Conservation (phyloP, 495 filamentous ascomycete genomes). For the Podospora tetraspora region DNA sequence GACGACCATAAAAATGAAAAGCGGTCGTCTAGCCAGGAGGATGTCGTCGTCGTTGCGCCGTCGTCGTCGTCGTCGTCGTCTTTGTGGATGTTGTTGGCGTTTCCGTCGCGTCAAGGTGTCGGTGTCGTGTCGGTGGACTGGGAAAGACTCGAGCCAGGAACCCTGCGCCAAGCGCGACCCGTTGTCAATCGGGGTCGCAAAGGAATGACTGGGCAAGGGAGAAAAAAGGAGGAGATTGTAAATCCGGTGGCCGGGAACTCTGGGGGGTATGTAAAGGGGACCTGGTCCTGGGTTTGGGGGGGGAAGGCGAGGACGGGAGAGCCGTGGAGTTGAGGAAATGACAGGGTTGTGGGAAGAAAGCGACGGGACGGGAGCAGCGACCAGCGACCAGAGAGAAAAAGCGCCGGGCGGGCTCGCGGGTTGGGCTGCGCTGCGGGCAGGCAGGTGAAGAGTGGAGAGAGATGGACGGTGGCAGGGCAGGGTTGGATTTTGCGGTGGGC, state of each 20-base stretch:
- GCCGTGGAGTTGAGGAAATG: neutral
- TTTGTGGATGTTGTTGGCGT: constrained; percentile 8
- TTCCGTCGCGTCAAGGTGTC: constrained; percentile 1
- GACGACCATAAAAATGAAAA: constrained; percentile 8
- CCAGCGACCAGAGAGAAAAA: neutral
- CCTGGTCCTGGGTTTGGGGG: constrained; percentile 5
- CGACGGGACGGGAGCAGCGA: neutral
- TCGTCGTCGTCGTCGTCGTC: neutral
- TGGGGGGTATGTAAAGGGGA: constrained; percentile 24
- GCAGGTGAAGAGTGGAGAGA: neutral
- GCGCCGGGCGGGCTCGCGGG: neutral
- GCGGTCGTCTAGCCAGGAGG: constrained; percentile 12
- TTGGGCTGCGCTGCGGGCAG: neutral
- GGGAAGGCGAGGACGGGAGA: neutral
- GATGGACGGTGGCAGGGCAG: neutral
- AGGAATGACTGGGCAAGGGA: constrained; percentile 33
- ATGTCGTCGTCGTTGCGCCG: neutral
- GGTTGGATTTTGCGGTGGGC: neutral
- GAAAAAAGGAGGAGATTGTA: constrained; percentile 17
- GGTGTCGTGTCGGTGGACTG: neutral
- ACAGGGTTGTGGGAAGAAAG: neutral
- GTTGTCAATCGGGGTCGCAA: constrained; percentile 27
- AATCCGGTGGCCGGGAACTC: constrained; percentile 20
- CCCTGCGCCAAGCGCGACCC: constrained; percentile 32
- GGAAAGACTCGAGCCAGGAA: constrained; percentile 15